These are phyloP conservation scores for Leccinum proliferum DNA, from an alignment of 1,284 basidiomycete species.

Conservation along the genomic window DNA sequence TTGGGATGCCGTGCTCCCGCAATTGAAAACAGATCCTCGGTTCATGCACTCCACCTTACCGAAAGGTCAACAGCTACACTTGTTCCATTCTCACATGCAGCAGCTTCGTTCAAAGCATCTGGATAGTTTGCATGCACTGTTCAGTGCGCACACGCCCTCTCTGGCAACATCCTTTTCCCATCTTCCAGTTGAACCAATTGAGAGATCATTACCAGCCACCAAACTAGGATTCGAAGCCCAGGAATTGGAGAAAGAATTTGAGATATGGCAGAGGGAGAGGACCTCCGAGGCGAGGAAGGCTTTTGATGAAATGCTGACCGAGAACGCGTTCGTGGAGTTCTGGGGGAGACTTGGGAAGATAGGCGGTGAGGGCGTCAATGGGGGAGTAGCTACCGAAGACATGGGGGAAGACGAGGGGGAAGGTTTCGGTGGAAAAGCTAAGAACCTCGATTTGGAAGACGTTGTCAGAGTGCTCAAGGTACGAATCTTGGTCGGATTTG, in stretches of 20 bases:
- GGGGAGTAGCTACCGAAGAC: conserved; percentile 52
- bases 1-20: conserved; percentile 63
- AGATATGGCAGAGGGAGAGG: conserved; percentile 73
- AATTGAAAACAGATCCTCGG: conserved; percentile 73
- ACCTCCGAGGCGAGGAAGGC: conserved; percentile 55
- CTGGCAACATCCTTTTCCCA: conserved; percentile 54
- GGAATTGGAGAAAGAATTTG: conserved; percentile 58
- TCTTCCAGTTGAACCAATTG: conserved; percentile 49
- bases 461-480: conserved; percentile 77
- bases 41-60: conserved; percentile 67
- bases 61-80: conserved; percentile 57
- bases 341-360: conserved; percentile 93
- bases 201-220: conserved; percentile 51
- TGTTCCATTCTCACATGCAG: conserved; percentile 72
- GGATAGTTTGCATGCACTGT: conserved; percentile 60
- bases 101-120: conserved; percentile 69
- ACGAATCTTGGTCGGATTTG: conserved; percentile 12
- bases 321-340: conserved; percentile 94
- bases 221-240: conserved; percentile 49
- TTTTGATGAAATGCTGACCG: conserved; percentile 81
- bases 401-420: conserved; percentile 66
- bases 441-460: conserved; percentile 72
- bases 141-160: conserved; percentile 62
- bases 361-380: conserved; percentile 61
- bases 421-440: conserved; percentile 73